Base-by-base conservation (phyloP, 768 basidiomycete species). In the Tubosaeta brunneosetosa region DNA sequence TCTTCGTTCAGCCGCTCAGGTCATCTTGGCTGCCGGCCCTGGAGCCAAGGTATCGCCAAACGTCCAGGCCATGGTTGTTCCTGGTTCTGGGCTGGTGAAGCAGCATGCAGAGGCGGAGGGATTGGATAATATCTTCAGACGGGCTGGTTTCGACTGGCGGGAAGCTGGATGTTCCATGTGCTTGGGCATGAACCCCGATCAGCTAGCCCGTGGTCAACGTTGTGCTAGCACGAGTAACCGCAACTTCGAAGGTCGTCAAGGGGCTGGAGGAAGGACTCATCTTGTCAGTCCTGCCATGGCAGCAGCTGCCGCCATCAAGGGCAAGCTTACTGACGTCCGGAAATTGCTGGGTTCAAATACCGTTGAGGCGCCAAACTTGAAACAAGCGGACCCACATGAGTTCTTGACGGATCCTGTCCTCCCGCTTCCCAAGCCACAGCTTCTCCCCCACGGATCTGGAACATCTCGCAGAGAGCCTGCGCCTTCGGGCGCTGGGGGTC, bases 141-240 rank as follows among this genome's bases (percentile, higher is more conserved):
- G 87, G 41, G 92, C 92, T 33, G 92, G 92, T 31, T 95, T 94
- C 64, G 92, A 95, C 64, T 94, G 92, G 92, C 81, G 92, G 47
- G 92, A 95, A 70, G 92, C 92, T 31, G 92, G 92, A 32, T 95
- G 92, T 66, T 95, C 92, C 14, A 95, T 95, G 92, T 95, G 92
- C 72, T 71, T 95, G 59, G 92, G 91, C 38, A 95, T 95, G 92
- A 95, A 95, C 70, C 89, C 91, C 12, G 92, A 95, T 70, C 90
- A 93, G 64, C 75, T 95, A 46, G 77, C 80, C 16, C 89, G 91
- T 2, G 85, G 87, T 13, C 79, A 86, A 63, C 85, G 92, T 41
- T 94, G 92, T 63, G 92, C 92, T 10, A 91, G 89, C 59, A 94
- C 92, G 34, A 91, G 89, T 61, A 94, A 94, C 72, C 83, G 92